phyloP scores from a whole-genome alignment of 352 stramenopile species.

The Halophytophthora batemanensis region DNA sequence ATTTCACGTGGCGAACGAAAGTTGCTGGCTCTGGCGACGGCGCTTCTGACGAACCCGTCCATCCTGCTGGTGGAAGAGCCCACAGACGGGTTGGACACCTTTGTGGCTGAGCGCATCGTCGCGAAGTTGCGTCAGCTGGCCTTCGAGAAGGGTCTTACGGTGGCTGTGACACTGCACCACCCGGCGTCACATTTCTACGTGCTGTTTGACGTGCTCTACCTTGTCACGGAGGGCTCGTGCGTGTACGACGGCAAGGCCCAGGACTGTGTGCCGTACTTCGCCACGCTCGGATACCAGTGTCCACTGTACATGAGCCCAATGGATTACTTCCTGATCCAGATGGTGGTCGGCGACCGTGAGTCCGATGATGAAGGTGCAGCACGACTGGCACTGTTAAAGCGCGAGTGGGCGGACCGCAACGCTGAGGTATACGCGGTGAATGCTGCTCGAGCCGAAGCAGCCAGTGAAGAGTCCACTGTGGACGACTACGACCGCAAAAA shows the following conservation, averaged over 20 bases:
- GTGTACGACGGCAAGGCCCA: slow-evolving; percentile 57
- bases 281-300: slow-evolving; percentile 39
- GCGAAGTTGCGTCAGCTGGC: slow-evolving; percentile 63
- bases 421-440: slow-evolving; percentile 18
- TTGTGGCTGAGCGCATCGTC: slow-evolving; percentile 61
- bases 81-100: slow-evolving; percentile 59
- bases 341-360: slow-evolving; percentile 29
- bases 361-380: slow-evolving; percentile 24
- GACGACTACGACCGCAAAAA: slow-evolving; percentile 22
- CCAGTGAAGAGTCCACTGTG: slow-evolving; percentile 12
- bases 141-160: slow-evolving; percentile 68
- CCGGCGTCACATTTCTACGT: slow-evolving; percentile 69
- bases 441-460: slow-evolving; percentile 3
- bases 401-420: slow-evolving; percentile 27
- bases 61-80: slow-evolving; percentile 88
- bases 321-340: slow-evolving; percentile 65
- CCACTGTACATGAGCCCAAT: slow-evolving; percentile 56
- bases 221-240: slow-evolving; percentile 42
- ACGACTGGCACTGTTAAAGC: slow-evolving; percentile 30
- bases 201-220: slow-evolving; percentile 55
- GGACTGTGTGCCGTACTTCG: slow-evolving; percentile 54
- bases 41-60: slow-evolving; percentile 77
- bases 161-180: slow-evolving; percentile 90
- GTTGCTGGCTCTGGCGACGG: slow-evolving; percentile 75
- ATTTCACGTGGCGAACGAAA: slow-evolving; percentile 82